Percentiles rank a stretch among this genome's conserved stretches.
Evolutionary conservation across 1,139 yeast genomes (phyloP).

Genomic region (Yamadazyma taylorii): DNA sequence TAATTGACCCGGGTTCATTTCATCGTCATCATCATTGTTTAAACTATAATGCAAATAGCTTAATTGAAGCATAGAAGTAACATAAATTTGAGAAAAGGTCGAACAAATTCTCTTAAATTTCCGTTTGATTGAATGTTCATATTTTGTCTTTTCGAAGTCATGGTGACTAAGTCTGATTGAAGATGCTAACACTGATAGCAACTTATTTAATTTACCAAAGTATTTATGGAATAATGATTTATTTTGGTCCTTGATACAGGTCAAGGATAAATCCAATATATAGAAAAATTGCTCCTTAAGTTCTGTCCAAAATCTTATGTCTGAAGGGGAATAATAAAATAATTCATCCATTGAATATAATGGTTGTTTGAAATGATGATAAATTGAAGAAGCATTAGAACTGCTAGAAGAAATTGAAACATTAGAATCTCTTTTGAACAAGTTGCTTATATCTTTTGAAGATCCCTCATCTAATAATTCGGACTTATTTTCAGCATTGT

Average conservation of each 20-base stretch:
- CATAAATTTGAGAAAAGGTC: conserved; percentile 58
- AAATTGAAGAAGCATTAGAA: conserved; percentile 28
- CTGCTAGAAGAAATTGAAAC: conserved; percentile 33
- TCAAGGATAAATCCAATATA: conserved; percentile 46
- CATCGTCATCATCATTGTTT: conserved; percentile 12
- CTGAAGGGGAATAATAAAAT: conserved; percentile 58
- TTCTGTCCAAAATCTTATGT: conserved; percentile 59
- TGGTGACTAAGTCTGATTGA: conserved; percentile 53
- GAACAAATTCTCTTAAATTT: conserved; percentile 51
- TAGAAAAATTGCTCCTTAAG: conserved; percentile 46
- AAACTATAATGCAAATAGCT: conserved; percentile 35
- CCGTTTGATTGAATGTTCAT: conserved; percentile 45
- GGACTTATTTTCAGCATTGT: conserved; percentile 5
- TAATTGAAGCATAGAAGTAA: conserved; percentile 57
- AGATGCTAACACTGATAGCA: conserved; percentile 48
- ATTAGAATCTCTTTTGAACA: conserved; percentile 41
- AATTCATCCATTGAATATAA: conserved; percentile 41
- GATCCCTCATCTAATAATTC: neutral
- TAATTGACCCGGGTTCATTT: conserved; percentile 26
- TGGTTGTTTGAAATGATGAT: conserved; percentile 46
- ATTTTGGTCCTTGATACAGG: conserved; percentile 49
- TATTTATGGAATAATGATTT: conserved; percentile 52
- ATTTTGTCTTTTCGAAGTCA: conserved; percentile 46
- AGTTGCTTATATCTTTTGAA: conserved; percentile 21
- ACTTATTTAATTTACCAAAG: conserved; percentile 49